Evolutionary conservation across 345 rosid species (phyloP).

Genomic region (Iberis pinnata): DNA sequence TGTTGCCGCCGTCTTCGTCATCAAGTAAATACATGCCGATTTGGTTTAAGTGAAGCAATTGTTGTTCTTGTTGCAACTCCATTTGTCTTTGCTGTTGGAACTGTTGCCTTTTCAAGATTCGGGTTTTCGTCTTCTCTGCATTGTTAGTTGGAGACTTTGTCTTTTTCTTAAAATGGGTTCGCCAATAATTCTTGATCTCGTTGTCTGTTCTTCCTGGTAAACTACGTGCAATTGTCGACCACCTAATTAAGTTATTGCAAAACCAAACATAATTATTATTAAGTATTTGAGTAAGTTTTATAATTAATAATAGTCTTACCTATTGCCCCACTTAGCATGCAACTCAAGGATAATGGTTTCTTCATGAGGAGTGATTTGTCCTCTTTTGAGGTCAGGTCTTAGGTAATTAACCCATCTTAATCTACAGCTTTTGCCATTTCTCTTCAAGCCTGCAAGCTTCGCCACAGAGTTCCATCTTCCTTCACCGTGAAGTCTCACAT

Average conservation of each 20-base stretch:
- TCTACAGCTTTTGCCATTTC: conserved; percentile 92
- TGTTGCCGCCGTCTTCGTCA: conserved; percentile 48
- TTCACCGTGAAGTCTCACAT: conserved; percentile 73
- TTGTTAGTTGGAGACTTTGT: conserved; percentile 41
- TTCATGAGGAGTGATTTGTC: conserved; percentile 87
- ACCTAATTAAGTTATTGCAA: conserved; percentile 38
- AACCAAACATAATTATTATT: background rate
- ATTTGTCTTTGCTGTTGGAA: conserved; percentile 59
- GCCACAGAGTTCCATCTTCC: conserved; percentile 95
- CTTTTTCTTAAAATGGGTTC: conserved; percentile 92
- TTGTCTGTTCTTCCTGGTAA: conserved; percentile 93
- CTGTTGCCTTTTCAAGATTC: conserved; percentile 61
- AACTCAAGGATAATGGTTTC: conserved; percentile 73
- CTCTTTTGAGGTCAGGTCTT: conserved; percentile 92
- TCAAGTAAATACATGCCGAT: conserved; percentile 54
- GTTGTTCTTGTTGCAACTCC: conserved; percentile 40
- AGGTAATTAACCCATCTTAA: conserved; percentile 92
- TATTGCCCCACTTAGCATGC: conserved; percentile 92
- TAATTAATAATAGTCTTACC: too few species aligned
- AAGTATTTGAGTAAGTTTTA: background rate
- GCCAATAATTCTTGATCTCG: conserved; percentile 88
- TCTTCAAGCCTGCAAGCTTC: conserved; percentile 74
- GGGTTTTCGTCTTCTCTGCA: conserved; percentile 45
- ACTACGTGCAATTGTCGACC: conserved; percentile 93
- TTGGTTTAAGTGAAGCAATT: conserved; percentile 42